Base-by-base conservation (phyloP, 306 rosid genomes). In the Ammopiptanthus mongolicus region DNA sequence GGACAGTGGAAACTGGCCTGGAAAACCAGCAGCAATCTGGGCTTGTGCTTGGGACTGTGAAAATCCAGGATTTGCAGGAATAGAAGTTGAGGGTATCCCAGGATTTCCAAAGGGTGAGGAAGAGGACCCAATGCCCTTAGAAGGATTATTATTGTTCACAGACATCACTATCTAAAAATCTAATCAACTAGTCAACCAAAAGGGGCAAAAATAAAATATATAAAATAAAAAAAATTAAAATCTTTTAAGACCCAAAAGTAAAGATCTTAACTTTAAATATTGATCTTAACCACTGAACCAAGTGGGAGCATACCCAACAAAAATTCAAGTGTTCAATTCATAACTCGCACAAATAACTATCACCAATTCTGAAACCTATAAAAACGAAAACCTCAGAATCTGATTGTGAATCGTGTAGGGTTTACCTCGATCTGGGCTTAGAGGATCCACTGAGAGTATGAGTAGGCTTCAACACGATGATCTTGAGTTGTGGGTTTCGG, bases 71-170 rank as follows among this genome's bases (percentile, higher is more conserved):
- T 90, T 90, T 41, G 72, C 55, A 22, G 93, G 69, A 75, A 90
- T 82, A 52, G 92, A 84, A 5, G 81, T 78, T 19, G 91, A 78
- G 19, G 81, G 84, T 57, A 93, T 82, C 70, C 96, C 91, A 8
- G 90, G 82, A 84, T 90, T 92, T 10, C 97, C 97, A 80, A 84
- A 90, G 19, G 99, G 86, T 6, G 96, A 90, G 0, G 97, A 90
- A 72, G 98, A 85, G 23, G 84, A 85, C 73, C 97, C 99, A 68
- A 89, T 87, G 75, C 80, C 87, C 87, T 92, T 96, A n/a, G 91
- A 85, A 2, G 85, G 89, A 74, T 90, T 92, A 84, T 88, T 96
- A 82, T 88, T 90, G 85, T 90, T 96, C 84, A 73, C 83, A 78
- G 99, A 96, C 99, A 96, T 92, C 81, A 64, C 93, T 87, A 10